Evolutionary conservation across 2,329 filamentous ascomycete genomes (phyloP), one percentile per base, ranked within the genome.

Genomic region (Cytospora chrysosperma): DNA sequence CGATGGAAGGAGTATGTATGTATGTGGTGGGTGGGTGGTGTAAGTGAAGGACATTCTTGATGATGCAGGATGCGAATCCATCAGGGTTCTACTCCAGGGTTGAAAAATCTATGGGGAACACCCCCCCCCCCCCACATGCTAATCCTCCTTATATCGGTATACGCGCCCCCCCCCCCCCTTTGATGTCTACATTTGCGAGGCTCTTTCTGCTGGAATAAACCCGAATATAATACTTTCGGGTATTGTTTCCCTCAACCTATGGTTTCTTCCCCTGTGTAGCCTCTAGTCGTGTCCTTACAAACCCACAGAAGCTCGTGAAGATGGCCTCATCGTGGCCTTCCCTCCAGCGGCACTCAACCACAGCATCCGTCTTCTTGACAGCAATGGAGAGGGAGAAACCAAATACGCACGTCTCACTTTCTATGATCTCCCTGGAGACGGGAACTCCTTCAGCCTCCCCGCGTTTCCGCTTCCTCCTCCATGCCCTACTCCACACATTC

Each of bases 241-340:
- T n/a, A n/a, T n/a, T n/a, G n/a, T n/a, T n/a, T n/a, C n/a, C n/a
- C n/a, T n/a, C n/a, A n/a, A n/a, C n/a, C n/a, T n/a, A 52, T 13
- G 34, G 10, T 54, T 50, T 53, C 51, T 43, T 37, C 10, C n/a
- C 13, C 19, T 21, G 37, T 15, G 19, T 19, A 43, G 70, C 70
- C 47, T 70, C 68, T 2, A 80, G 61, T 63, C 82, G 84, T 40
- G 84, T 79, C 74, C 87, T 90, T 52, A 96, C 67, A 79, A 93
- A 92, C 0, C 92, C 93, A 65, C 88, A 89, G 67, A 99, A 92
- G 72, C 93, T 97, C 76, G 96, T 91, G 75, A 94, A 97, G 0
- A 95, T 72, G 0, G 88, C 81, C 21, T 84, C 79, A 68, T 96
- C 90, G 7, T 81, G 79, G 0, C 95, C 94, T 69, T 91, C 87